Conservation (phyloP, 2,329 filamentous ascomycete genomes). For the Delphinella strobiligena region DNA sequence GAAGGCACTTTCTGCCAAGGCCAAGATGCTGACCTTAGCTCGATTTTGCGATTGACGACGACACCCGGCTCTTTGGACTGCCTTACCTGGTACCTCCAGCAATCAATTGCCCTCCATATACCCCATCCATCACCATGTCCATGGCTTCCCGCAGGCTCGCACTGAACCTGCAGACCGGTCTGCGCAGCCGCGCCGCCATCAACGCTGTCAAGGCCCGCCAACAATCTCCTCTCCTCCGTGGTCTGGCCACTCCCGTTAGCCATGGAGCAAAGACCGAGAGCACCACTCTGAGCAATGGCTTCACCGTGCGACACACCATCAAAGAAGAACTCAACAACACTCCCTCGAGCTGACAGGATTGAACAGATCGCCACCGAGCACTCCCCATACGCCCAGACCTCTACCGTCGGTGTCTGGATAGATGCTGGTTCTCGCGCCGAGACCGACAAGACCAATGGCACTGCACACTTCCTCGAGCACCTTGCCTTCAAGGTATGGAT, state of each 20-base stretch:
- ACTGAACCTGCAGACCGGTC: slow-evolving; percentile 81
- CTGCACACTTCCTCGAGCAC: slow-evolving; percentile 98
- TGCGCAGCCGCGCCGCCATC: slow-evolving; percentile 78
- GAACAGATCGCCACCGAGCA: slow-evolving; percentile 89
- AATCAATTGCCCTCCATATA: no score
- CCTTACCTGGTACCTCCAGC: no score
- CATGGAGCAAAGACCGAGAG: slow-evolving; percentile 77
- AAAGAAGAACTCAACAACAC: background rate
- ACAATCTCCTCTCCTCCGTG: slow-evolving; percentile 65
- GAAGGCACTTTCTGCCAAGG: background rate
- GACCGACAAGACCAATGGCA: slow-evolving; percentile 97
- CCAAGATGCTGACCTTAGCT: no score
- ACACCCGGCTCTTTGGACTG: no score
- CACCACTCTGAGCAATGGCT: slow-evolving; percentile 91
- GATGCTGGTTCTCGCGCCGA: slow-evolving; percentile 96
- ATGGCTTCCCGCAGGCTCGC: slow-evolving; percentile 98
- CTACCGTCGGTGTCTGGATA: slow-evolving; percentile 97
- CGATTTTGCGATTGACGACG: no score
- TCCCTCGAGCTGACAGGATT: slow-evolving; percentile 20
- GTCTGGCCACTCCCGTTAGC: slow-evolving; percentile 74
- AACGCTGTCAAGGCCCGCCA: slow-evolving; percentile 53
- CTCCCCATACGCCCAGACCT: slow-evolving; percentile 96
- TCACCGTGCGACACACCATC: slow-evolving; percentile 57
- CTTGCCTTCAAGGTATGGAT: slow-evolving; percentile 88
- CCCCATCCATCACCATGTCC: slow-evolving; percentile 14